Percentiles rank a stretch among this genome's conserved stretches.
phyloP scores from a whole-genome alignment of 2,329 filamentous ascomycete species.

The Zalaria sp. region DNA sequence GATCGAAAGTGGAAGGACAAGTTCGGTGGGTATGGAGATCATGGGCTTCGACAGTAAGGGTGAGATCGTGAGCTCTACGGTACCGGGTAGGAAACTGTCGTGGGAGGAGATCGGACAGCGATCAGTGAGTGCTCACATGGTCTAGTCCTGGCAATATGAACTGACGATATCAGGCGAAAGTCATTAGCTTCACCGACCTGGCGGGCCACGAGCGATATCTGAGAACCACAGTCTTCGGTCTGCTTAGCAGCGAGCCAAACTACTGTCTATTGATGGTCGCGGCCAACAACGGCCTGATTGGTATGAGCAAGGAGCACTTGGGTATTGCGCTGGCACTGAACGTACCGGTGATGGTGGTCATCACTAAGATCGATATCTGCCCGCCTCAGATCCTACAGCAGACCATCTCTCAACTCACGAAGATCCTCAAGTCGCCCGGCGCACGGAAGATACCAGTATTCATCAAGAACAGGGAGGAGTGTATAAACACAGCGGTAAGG shows the following conservation, averaged over 20 bases:
- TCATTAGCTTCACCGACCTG: constrained; percentile 90
- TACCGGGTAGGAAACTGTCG: constrained; percentile 72
- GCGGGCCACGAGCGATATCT: constrained; percentile 93
- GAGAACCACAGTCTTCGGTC: constrained; percentile 87
- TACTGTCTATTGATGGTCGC: constrained; percentile 98
- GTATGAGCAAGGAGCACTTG: constrained; percentile 96
- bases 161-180: constrained; percentile 48
- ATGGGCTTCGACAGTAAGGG: constrained; percentile 90
- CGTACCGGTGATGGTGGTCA: constrained; percentile 92
- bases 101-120: constrained; percentile 97
- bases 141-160: background rate
- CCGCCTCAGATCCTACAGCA: constrained; percentile 89
- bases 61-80: constrained; percentile 66
- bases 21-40: constrained; percentile 96
- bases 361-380: constrained; percentile 98
- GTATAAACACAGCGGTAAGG: constrained; percentile 66
- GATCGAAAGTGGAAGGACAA: constrained; percentile 87
- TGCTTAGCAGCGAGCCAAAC: constrained; percentile 88
- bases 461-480: constrained; percentile 81
- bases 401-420: constrained; percentile 79
- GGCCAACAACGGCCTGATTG: constrained; percentile 90
- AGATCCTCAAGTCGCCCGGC: constrained; percentile 86
- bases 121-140: constrained; percentile 36
- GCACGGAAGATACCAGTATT: constrained; percentile 93
- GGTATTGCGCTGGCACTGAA: constrained; percentile 90